Evolutionary conservation across 768 basidiomycete species (phyloP).

Genomic region (Mycena venus): DNA sequence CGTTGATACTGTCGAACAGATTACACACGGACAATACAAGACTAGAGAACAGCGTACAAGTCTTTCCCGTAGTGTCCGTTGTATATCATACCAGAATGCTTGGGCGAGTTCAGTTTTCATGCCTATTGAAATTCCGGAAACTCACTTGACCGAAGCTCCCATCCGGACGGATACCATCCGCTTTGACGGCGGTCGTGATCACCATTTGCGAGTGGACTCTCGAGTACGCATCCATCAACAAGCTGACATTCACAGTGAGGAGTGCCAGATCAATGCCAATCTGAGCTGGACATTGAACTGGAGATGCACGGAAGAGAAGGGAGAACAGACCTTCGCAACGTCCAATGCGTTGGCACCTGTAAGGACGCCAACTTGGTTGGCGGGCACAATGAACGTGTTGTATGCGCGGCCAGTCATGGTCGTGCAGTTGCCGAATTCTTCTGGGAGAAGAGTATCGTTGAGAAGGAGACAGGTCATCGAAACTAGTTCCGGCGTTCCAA

Average conservation of each 20-base stretch:
- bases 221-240: slow-evolving; percentile 63
- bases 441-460: slow-evolving; percentile 56
- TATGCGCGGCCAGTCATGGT: slow-evolving; percentile 67
- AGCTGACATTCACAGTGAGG: slow-evolving; percentile 55
- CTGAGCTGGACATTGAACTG: neutral
- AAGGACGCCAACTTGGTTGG: slow-evolving; percentile 61
- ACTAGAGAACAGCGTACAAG: slow-evolving; percentile 46
- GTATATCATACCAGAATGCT: slow-evolving; percentile 75
- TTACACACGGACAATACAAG: neutral
- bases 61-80: slow-evolving; percentile 79
- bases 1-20: slow-evolving; percentile 62
- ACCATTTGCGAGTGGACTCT: slow-evolving; percentile 67
- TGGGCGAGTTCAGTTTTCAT: neutral
- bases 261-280: slow-evolving; percentile 68
- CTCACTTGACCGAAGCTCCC: slow-evolving; percentile 59
- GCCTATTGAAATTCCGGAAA: neutral
- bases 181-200: slow-evolving; percentile 59
- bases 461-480: slow-evolving; percentile 71
- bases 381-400: slow-evolving; percentile 54
- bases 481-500: slow-evolving; percentile 70
- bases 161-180: slow-evolving; percentile 73
- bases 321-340: slow-evolving; percentile 58
- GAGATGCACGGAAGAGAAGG: neutral
- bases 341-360: slow-evolving; percentile 79
- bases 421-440: slow-evolving; percentile 60